These are phyloP conservation scores for Epichloe glyceriae DNA, from an alignment of 2,329 filamentous ascomycete genomes.

Conservation along the genomic window DNA sequence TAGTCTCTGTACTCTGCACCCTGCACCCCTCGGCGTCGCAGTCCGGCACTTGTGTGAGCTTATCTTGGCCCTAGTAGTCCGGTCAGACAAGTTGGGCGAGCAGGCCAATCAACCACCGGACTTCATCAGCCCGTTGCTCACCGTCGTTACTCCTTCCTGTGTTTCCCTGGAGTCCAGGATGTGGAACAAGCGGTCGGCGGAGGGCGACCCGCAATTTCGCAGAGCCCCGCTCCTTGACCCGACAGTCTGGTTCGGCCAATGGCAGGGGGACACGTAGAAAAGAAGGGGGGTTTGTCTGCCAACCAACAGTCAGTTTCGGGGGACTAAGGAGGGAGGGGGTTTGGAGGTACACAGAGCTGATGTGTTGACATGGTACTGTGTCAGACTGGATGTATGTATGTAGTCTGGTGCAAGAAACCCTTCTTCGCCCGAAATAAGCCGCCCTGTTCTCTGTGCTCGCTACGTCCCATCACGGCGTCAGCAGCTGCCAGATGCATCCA, in stretches of 20 bases:
- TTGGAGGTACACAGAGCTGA: background rate
- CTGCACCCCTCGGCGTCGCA: no score
- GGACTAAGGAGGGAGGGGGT: background rate
- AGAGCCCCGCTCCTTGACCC: conserved; percentile 7
- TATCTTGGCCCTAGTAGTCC: no score
- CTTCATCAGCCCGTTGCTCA: no score
- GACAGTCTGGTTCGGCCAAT: conserved; percentile 13
- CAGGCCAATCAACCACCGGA: no score
- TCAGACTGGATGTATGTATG: no score
- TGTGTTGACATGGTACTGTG: background rate
- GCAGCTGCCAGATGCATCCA: background rate
- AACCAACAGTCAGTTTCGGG: background rate
- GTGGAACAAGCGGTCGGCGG: no score
- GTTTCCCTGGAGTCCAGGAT: no score
- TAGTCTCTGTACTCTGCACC: no score
- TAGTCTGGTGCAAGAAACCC: background rate
- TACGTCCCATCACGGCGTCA: background rate
- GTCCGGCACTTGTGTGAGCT: no score
- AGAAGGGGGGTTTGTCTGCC: background rate
- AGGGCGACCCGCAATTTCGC: conserved; percentile 2
- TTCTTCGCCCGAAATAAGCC: background rate
- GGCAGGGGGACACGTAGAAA: background rate
- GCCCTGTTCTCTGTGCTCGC: background rate
- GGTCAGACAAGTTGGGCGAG: no score
- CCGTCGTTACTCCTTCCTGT: no score